phyloP scores from a whole-genome alignment of 2,329 filamentous ascomycete genomes.

The Elsinoe arachidis region DNA sequence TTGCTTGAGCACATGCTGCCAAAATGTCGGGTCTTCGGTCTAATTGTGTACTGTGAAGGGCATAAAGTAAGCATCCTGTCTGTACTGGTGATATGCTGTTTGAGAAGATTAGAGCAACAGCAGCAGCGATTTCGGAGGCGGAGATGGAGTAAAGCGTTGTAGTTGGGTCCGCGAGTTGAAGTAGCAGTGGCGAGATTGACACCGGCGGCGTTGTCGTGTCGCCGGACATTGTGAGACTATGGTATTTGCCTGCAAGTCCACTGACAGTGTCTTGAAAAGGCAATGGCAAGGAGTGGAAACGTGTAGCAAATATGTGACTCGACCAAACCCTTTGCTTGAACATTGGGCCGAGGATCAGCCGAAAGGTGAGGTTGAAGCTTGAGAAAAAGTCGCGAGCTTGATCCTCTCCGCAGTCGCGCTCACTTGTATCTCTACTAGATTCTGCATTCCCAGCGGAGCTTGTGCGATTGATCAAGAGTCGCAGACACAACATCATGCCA shows the following conservation, averaged over 20 bases:
- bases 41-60: slow-evolving; percentile 81
- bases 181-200: slow-evolving; percentile 62
- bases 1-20: slow-evolving; percentile 70
- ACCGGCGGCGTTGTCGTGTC: slow-evolving; percentile 21
- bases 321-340: background rate
- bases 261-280: background rate
- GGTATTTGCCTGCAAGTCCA: background rate
- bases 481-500: slow-evolving; percentile 36
- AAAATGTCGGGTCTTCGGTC: slow-evolving; percentile 80
- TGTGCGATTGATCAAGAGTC: too few species aligned
- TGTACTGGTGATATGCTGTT: slow-evolving; percentile 83
- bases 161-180: slow-evolving; percentile 57
- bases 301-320: slow-evolving; percentile 8
- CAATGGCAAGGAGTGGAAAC: background rate
- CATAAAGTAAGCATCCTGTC: slow-evolving; percentile 76
- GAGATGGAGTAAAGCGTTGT: slow-evolving; percentile 44
- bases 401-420: background rate
- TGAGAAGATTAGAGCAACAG: slow-evolving; percentile 84
- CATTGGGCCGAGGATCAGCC: slow-evolving; percentile 7
- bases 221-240: background rate
- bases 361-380: background rate
- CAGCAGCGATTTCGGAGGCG: slow-evolving; percentile 77
- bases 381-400: slow-evolving; percentile 3
- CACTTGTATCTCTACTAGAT: background rate
- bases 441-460: too few species aligned